Conservation (phyloP, 805 yeast species). For the Myxozyma nipponensis region DNA sequence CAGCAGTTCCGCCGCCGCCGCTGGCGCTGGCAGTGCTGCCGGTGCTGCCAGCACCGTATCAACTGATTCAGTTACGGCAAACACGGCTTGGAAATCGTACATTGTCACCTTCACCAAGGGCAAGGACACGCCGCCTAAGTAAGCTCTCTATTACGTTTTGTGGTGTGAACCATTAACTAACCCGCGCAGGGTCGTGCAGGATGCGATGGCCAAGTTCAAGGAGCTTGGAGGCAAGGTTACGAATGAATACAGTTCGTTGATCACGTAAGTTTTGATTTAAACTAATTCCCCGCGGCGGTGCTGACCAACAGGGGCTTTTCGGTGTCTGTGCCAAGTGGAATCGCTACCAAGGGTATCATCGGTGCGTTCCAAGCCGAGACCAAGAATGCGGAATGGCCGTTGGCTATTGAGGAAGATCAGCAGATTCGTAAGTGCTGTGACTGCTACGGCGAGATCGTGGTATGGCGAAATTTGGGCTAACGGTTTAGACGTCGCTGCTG, state of each 20-base stretch:
- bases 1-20: slow-evolving; percentile 4
- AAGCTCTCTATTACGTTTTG: not conserved
- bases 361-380: slow-evolving; percentile 4
- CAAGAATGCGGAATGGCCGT: slow-evolving; percentile 12
- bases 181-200: slow-evolving; percentile 12
- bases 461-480: no score
- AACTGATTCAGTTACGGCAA: not conserved
- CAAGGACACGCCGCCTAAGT: slow-evolving; percentile 23
- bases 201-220: slow-evolving; percentile 13
- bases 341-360: slow-evolving; percentile 10
- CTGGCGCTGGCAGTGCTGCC: slow-evolving; percentile 7
- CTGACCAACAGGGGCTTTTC: slow-evolving; percentile 17
- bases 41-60: not conserved
- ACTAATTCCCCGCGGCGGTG: not conserved
- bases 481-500: no score
- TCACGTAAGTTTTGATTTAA: slow-evolving; percentile 9
- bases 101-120: slow-evolving; percentile 22
- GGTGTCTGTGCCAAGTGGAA: slow-evolving; percentile 13
- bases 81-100: slow-evolving; percentile 10
- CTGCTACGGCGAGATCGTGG: no score
- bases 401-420: slow-evolving; percentile 24
- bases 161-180: not conserved
- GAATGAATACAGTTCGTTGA: slow-evolving; percentile 18
- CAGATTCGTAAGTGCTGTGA: slow-evolving; percentile 12
- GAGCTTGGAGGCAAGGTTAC: slow-evolving; percentile 21